Evolutionary conservation across 2,329 filamentous ascomycete genomes (phyloP).

Genomic region (Lachnellula occidentalis): DNA sequence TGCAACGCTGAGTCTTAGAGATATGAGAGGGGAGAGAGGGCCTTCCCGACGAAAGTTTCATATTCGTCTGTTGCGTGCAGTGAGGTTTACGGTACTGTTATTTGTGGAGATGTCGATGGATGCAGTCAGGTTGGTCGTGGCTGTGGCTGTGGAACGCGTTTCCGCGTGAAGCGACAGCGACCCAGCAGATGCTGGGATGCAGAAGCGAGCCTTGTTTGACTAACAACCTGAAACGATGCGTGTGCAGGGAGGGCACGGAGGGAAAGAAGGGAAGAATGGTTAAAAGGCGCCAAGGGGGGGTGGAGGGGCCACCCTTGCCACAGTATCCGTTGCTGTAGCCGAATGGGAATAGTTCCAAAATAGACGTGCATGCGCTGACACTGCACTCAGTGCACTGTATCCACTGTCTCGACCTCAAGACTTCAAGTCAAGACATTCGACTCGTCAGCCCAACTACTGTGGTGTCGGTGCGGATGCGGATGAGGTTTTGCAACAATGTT

Average conservation of each 20-base stretch:
- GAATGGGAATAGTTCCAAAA: neutral
- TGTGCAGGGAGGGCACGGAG: neutral
- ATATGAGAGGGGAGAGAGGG: neutral
- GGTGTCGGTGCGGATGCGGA: too few relatives aligned
- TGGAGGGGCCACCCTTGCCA: neutral
- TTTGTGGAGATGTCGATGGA: constrained; percentile 11
- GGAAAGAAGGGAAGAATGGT: neutral
- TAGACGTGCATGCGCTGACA: neutral
- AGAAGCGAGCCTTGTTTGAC: neutral
- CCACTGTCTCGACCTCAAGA: constrained; percentile 12
- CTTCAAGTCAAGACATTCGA: too few relatives aligned
- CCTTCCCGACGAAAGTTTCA: constrained; percentile 22
- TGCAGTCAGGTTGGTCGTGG: neutral
- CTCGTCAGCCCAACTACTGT: too few relatives aligned
- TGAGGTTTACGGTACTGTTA: constrained; percentile 18
- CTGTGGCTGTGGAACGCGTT: too few relatives aligned
- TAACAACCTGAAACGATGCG: constrained; percentile 15
- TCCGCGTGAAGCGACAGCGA: too few relatives aligned
- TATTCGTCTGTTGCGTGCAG: constrained; percentile 16
- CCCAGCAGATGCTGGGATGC: neutral
- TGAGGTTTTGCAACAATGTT: too few relatives aligned
- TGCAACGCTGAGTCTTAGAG: neutral
- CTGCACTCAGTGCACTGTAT: neutral
- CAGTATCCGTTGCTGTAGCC: neutral
- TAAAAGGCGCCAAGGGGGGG: neutral